Evolutionary conservation across 352 stramenopile species (phyloP), one percentile per base, ranked within the genome.

Genomic region (Globisporangium sylvaticum): DNA sequence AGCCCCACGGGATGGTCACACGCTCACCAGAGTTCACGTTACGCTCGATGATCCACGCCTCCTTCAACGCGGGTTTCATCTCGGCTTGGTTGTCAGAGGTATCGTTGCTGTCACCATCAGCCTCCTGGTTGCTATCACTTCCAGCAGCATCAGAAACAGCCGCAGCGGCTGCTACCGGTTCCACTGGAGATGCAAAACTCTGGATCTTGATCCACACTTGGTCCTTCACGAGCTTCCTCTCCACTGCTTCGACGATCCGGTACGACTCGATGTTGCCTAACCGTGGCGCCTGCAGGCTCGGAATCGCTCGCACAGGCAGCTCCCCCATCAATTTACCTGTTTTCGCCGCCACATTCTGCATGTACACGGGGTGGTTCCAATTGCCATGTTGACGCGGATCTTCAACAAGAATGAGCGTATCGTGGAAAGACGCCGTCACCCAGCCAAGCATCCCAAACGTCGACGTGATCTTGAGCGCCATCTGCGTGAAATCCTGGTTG

Each of bases 31-130:
- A 87, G 44, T 91, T 88, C 5, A 79, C 83, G 69, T 93, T 90
- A 29, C 83, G 83, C 60, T 93, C 85, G 37, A 93, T 84, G 22
- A 93, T 75, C 85, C 85, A 93, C 10, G 80, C 83, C 64, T 88
- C 78, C 0, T 63, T 46, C 37, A 44, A 14, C 20, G 25, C 25
- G 9, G 39, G 25, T 24, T 57, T 54, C 55, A 31, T 24, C 71
- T 32, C 34, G 27, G 37, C 4, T 15, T 74, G 67, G 20, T 55
- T 32, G 18, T 72, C 63, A 15, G 69, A 59, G 0, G 20, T 39
- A 8, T 75, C 67, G 18, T 54, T 25, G 22, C 72, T 67, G 46
- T 59, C 59, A 74, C 24, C 20, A 39, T 74, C 54, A 44, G 54
- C 1, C 20, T 59, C 53, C 15, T 64, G 72, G 29, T 70, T 70